phyloP scores from a whole-genome alignment of 2,329 filamentous ascomycete species.

The Xylaria sp. region DNA sequence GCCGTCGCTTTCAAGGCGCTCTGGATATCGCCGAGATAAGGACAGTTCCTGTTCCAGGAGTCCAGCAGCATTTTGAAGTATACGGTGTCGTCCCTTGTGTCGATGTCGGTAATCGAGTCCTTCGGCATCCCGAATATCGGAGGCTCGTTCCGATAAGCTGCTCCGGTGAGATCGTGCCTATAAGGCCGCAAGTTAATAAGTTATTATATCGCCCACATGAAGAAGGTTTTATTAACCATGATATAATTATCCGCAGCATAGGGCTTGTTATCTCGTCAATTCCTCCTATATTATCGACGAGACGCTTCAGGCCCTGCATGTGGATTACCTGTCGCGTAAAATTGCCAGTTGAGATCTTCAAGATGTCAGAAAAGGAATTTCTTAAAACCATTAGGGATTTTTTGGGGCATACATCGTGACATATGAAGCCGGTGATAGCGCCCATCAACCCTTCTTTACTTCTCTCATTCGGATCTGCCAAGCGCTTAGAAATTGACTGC shows the following conservation, averaged over 20 bases:
- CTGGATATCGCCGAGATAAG: slow-evolving; percentile 42
- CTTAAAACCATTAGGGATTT: not conserved
- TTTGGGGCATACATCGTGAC: slow-evolving; percentile 40
- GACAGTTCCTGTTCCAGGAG: slow-evolving; percentile 40
- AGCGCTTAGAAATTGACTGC: slow-evolving; percentile 39
- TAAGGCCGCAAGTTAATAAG: not conserved
- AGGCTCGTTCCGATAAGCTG: slow-evolving; percentile 41
- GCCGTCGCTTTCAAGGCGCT: slow-evolving; percentile 42
- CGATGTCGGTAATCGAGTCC: slow-evolving; percentile 36
- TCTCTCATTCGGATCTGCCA: slow-evolving; percentile 37
- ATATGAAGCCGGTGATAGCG: slow-evolving; percentile 44
- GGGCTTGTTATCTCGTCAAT: slow-evolving; percentile 41
- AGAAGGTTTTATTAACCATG: slow-evolving; percentile 38
- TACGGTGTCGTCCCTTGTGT: slow-evolving; percentile 36
- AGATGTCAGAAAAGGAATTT: slow-evolving; percentile 16
- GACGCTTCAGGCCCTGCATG: slow-evolving; percentile 42
- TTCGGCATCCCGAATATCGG: slow-evolving; percentile 42
- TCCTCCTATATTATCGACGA: slow-evolving; percentile 43
- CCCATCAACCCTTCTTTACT: slow-evolving; percentile 41
- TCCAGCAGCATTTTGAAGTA: slow-evolving; percentile 40
- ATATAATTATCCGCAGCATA: slow-evolving; percentile 44
- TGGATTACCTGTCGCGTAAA: slow-evolving; percentile 43
- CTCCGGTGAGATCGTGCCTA: slow-evolving; percentile 46
- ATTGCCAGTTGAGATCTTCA: slow-evolving; percentile 40
- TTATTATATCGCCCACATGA: not conserved